Evolutionary conservation across 345 rosid genomes (phyloP), one percentile per base, ranked within the genome.

Genomic region (Lepidium africanum): DNA sequence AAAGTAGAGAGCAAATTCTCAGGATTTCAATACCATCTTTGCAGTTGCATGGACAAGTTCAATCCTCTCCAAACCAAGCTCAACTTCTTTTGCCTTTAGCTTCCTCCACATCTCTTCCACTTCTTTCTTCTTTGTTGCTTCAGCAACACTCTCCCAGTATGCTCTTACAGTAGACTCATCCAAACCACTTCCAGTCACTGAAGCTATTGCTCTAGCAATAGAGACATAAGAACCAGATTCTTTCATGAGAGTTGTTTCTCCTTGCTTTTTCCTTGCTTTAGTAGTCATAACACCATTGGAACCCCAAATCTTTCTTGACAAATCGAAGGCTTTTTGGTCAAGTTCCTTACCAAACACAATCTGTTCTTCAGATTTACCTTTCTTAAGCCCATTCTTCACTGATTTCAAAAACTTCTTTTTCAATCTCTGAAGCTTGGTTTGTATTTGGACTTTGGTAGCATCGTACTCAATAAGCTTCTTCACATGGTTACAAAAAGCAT

Each of bases 261-360:
- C 72, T 4, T 35, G 50, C 45, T 37, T 74, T 49, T 42, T 79
- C 66, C 59, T 81, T 4, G 67, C 58, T 17, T 61, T 68, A 3
- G 79, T 49, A n/a, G 65, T 68, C 14, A 67, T 10, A 15, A 65
- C 69, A 5, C 78, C 78, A 5, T 39, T 38, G 1, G 1, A 10
- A 9, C 78, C 78, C 85, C 85, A 82, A 9, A 79, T 69, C 64
- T 61, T 69, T 17, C 77, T 82, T 1, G 79, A 74, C 76, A 82
- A 72, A 0, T 79, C 81, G 13, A 61, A 82, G 0, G 60, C 40
- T 13, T 79, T 65, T 10, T 75, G 78, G 9, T 79, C 85, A 12
- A 77, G 74, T 2, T 73, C 78, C 15, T 79, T 79, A 1, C 76
- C 17, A 23, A 67, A 79, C 10, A 15, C 33, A 3, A 59, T 23